A percentile compares a stretch with the other conserved stretches of the same genome.
Conservation (phyloP, 2,329 filamentous ascomycete species). For the Zopfia rhizophila region DNA sequence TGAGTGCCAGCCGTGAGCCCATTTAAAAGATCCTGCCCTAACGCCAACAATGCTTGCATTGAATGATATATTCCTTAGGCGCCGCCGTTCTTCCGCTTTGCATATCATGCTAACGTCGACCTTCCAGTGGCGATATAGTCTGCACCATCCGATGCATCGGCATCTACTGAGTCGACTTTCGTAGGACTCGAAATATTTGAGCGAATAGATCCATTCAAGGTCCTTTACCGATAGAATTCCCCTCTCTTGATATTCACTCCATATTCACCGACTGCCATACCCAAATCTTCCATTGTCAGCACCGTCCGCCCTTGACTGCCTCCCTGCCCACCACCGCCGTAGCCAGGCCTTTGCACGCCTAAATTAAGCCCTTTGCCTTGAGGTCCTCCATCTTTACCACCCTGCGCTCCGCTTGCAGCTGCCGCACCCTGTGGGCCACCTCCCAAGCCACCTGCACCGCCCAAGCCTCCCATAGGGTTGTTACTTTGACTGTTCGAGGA, state of each 20-base stretch:
- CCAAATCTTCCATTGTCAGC: constrained; percentile 97
- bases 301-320: constrained; percentile 92
- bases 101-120: too few relatives aligned
- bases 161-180: too few relatives aligned
- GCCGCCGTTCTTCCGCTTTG: too few relatives aligned
- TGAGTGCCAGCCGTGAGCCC: constrained; percentile 17
- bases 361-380: constrained; percentile 61
- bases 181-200: constrained; percentile 3
- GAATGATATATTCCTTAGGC: too few relatives aligned
- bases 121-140: too few relatives aligned
- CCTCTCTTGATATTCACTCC: constrained; percentile 97
- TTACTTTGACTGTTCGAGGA: constrained; percentile 91
- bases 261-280: constrained; percentile 98
- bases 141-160: too few relatives aligned
- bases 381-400: constrained; percentile 52
- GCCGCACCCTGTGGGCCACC: constrained; percentile 72
- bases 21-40: too few relatives aligned
- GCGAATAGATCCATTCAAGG: neutral
- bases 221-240: constrained; percentile 86
- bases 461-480: constrained; percentile 89
- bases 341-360: constrained; percentile 61
- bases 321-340: constrained; percentile 86
- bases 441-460: constrained; percentile 72
- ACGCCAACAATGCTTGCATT: constrained; percentile 17
- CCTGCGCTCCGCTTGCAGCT: constrained; percentile 65